These are phyloP conservation scores for Cutaneotrichosporon daszewskae DNA, from an alignment of 1,284 basidiomycete genomes.

Conservation along the genomic window DNA sequence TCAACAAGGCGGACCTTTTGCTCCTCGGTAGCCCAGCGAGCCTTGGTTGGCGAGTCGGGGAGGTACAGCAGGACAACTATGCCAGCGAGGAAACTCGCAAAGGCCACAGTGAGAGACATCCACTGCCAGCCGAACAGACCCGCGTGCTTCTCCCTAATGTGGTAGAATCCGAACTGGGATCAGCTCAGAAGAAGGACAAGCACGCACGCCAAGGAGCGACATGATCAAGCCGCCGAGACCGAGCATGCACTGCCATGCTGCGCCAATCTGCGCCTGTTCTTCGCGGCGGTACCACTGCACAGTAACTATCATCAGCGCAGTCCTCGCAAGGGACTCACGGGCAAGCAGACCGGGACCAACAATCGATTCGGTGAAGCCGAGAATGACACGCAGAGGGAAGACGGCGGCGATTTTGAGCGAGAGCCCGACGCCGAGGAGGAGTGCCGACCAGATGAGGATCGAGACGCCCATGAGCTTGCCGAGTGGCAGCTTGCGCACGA, in stretches of 20 bases:
- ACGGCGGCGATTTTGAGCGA: constrained; percentile 62
- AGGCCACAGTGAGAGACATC: constrained; percentile 22
- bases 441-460: constrained; percentile 26
- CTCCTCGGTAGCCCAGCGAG: constrained; percentile 26
- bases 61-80: constrained; percentile 22
- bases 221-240: constrained; percentile 7
- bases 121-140: constrained; percentile 31
- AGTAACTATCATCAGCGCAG: too few species aligned
- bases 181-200: too few species aligned
- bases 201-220: constrained; percentile 4
- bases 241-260: constrained; percentile 12
- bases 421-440: constrained; percentile 61
- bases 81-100: constrained; percentile 12
- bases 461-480: constrained; percentile 24
- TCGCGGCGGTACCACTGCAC: constrained; percentile 25
- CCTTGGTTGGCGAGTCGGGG: constrained; percentile 29
- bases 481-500: constrained; percentile 27
- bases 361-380: constrained; percentile 14
- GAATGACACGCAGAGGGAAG: constrained; percentile 21
- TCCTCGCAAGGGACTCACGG: too few species aligned
- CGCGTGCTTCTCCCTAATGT: neutral
- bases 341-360: constrained; percentile 16
- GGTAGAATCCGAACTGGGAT: constrained; percentile 1
- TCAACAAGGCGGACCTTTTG: constrained; percentile 31
- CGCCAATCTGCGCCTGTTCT: constrained; percentile 18